Evolutionary conservation across 495 filamentous ascomycete genomes (phyloP).

Genomic region (Aspergillus saccharolyticus): DNA sequence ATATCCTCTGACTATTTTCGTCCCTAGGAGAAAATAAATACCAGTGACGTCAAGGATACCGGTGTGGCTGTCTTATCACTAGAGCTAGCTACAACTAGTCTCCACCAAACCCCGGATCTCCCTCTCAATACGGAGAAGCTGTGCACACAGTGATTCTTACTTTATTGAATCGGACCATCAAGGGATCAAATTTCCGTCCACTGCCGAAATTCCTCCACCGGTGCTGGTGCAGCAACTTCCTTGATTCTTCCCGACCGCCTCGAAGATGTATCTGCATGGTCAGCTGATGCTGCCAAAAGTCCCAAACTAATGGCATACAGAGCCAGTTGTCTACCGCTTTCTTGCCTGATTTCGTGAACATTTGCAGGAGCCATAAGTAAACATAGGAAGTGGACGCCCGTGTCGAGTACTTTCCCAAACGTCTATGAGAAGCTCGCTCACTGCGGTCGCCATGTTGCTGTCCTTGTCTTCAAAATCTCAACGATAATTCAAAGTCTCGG

Average conservation of each 20-base stretch:
- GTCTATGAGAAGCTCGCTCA: not conserved
- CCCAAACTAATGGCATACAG: not conserved
- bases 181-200: not conserved
- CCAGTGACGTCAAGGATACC: not conserved
- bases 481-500: not conserved
- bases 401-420: not conserved
- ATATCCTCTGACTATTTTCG: not conserved
- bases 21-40: not conserved
- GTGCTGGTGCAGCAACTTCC: not conserved
- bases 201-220: not conserved
- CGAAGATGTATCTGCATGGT: not conserved
- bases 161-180: not conserved
- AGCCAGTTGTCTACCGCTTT: not conserved
- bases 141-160: not conserved
- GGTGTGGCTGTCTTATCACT: constrained; percentile 2
- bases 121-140: not conserved
- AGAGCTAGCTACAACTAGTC: not conserved
- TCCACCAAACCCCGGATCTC: constrained; percentile 12
- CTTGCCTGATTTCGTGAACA: not conserved
- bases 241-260: not conserved
- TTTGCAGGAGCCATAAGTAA: too few species aligned
- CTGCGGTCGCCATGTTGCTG: not conserved
- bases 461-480: not conserved
- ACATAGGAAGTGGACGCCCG: too few species aligned
- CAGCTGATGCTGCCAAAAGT: not conserved